Conservation (phyloP, 768 basidiomycete genomes). For the Rhizopogon vulgaris region DNA sequence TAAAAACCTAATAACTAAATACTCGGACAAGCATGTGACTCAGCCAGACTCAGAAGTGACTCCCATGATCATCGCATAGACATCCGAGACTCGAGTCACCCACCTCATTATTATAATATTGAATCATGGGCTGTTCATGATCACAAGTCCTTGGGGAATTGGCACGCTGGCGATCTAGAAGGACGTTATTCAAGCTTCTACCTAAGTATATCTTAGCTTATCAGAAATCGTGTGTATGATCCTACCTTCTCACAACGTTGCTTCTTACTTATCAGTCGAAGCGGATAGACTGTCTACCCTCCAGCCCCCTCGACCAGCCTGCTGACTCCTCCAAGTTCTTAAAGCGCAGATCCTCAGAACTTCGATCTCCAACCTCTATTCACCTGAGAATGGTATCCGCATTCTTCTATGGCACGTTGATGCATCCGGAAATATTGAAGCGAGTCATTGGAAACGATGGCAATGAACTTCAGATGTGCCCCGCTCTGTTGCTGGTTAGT, state of each 20-base stretch:
- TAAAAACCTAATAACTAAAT: too few relatives aligned
- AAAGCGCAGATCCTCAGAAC: neutral
- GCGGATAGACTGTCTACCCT: neutral
- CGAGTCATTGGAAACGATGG: conserved; percentile 72
- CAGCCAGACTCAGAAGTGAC: too few relatives aligned
- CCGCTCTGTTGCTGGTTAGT: conserved; percentile 69
- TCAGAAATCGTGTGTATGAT: neutral
- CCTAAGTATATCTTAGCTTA: neutral
- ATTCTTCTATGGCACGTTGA: conserved; percentile 89
- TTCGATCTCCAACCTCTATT: neutral
- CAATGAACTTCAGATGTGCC: conserved; percentile 54
- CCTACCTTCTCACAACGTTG: neutral
- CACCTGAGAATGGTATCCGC: conserved; percentile 33
- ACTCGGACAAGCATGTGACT: too few relatives aligned
- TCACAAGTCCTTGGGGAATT: too few relatives aligned
- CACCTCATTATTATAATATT: too few relatives aligned
- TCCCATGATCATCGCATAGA: too few relatives aligned
- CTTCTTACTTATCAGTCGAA: conserved; percentile 1
- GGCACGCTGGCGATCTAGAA: too few relatives aligned
- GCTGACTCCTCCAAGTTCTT: neutral
- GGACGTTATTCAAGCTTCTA: neutral
- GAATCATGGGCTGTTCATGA: too few relatives aligned
- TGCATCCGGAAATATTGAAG: conserved; percentile 79
- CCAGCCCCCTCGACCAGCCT: too few relatives aligned
- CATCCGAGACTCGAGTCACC: too few relatives aligned